Evolutionary conservation across 2,329 filamentous ascomycete species (phyloP).

Genomic region (Colletotrichum liaoningense): DNA sequence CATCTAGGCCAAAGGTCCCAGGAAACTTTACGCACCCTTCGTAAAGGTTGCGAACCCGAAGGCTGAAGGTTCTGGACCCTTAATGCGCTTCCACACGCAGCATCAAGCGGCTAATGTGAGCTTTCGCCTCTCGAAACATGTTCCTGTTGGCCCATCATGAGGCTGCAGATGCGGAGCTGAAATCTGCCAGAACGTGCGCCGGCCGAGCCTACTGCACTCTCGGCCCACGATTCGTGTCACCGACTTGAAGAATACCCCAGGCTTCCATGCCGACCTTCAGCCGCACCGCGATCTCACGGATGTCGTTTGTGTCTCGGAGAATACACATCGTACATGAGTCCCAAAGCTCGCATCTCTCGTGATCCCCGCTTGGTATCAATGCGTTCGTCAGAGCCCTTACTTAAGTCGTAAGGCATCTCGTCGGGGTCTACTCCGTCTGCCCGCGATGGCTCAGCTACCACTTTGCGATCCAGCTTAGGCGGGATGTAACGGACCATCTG

Average conservation of each 20-base stretch:
- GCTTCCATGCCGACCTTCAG: neutral
- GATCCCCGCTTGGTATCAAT: neutral
- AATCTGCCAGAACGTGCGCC: neutral
- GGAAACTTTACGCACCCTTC: neutral
- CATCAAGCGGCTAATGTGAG: neutral
- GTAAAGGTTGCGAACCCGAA: neutral
- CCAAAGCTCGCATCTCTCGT: neutral
- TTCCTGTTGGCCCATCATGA: neutral
- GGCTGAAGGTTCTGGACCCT: neutral
- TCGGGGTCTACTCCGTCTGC: neutral
- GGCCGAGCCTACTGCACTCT: neutral
- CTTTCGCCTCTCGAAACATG: neutral
- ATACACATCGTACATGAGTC: neutral
- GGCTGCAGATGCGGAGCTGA: neutral
- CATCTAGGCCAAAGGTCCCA: neutral
- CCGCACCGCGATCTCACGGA: neutral
- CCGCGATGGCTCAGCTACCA: neutral
- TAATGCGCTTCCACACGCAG: neutral
- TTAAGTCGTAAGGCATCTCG: neutral
- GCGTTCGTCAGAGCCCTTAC: neutral
- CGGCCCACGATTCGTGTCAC: neutral
- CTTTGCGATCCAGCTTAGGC: neutral
- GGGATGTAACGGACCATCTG: neutral
- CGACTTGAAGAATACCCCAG: neutral
- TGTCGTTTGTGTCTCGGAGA: neutral